Evolutionary conservation across 116 monocot genomes (phyloP).

Genomic region (Posidonia oceanica): DNA sequence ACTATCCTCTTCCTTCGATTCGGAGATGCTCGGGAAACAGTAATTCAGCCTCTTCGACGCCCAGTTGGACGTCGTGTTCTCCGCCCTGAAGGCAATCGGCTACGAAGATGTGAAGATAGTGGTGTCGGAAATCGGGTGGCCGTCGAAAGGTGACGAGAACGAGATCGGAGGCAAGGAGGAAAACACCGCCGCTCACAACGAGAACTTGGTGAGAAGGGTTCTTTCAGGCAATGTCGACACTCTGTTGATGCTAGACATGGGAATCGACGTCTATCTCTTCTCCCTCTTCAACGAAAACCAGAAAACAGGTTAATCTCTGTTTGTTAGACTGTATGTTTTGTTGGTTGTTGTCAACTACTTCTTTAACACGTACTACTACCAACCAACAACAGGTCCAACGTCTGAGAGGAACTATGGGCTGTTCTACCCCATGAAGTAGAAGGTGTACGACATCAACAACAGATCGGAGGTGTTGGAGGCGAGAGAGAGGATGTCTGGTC

Average conservation of each 20-base stretch:
- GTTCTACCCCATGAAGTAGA: slow-evolving; percentile 46
- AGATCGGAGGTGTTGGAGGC: too few species aligned
- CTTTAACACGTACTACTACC: background rate
- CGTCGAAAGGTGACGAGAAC: slow-evolving; percentile 50
- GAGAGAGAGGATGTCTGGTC: too few species aligned
- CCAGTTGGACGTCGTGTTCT: slow-evolving; percentile 63
- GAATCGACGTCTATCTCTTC: slow-evolving; percentile 24
- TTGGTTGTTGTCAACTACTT: too few species aligned
- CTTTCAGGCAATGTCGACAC: slow-evolving; percentile 51
- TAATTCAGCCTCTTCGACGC: slow-evolving; percentile 38
- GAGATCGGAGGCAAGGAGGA: slow-evolving; percentile 37
- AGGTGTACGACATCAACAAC: slow-evolving; percentile 39
- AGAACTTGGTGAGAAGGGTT: slow-evolving; percentile 43
- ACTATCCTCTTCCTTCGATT: too few species aligned
- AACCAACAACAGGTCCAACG: slow-evolving; percentile 21
- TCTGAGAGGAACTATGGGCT: slow-evolving; percentile 82
- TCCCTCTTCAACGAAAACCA: slow-evolving; percentile 31
- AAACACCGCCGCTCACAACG: slow-evolving; percentile 63
- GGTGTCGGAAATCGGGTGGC: slow-evolving; percentile 78
- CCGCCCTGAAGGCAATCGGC: slow-evolving; percentile 35
- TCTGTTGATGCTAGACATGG: slow-evolving; percentile 29
- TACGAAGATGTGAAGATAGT: slow-evolving; percentile 34
- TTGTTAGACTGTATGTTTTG: too few species aligned
- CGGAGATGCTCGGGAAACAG: background rate
- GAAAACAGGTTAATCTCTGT: slow-evolving; percentile 23